Percentiles rank a stretch among this genome's conserved stretches.
These are phyloP conservation scores for Piper betle DNA, from an alignment of 164 flowering plant genomes.

Conservation along the genomic window DNA sequence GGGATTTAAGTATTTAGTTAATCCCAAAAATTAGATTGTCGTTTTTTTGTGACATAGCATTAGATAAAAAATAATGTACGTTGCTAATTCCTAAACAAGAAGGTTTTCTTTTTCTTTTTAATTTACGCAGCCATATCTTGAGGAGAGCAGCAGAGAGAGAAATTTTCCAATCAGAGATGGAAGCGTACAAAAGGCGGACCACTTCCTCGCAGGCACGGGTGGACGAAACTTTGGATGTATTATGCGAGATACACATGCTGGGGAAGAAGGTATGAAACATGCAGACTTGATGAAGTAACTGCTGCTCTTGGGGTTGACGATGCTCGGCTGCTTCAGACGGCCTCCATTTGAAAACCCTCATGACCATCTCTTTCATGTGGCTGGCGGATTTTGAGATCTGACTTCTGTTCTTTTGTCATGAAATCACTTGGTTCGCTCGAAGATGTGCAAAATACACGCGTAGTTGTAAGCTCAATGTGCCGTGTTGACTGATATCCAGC, in stretches of 20 bases:
- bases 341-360: not conserved
- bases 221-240: not conserved
- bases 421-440: too few relatives aligned
- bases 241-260: not conserved
- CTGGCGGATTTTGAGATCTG: too few relatives aligned
- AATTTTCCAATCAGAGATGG: not conserved
- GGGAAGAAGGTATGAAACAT: not conserved
- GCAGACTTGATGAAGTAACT: not conserved
- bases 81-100: not conserved
- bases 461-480: too few relatives aligned
- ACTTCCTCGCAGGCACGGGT: not conserved
- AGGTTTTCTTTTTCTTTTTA: not conserved
- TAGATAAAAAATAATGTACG: not conserved
- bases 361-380: too few relatives aligned
- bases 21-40: too few relatives aligned
- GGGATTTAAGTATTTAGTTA: too few relatives aligned
- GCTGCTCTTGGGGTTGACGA: not conserved
- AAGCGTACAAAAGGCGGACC: not conserved
- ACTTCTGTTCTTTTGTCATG: too few relatives aligned
- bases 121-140: not conserved
- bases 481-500: too few relatives aligned
- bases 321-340: not conserved
- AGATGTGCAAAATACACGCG: too few relatives aligned
- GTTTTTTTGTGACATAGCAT: too few relatives aligned
- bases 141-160: slow-evolving; percentile 1